phyloP scores from a whole-genome alignment of 2,329 filamentous ascomycete species.

The Podosphaera fusca region DNA sequence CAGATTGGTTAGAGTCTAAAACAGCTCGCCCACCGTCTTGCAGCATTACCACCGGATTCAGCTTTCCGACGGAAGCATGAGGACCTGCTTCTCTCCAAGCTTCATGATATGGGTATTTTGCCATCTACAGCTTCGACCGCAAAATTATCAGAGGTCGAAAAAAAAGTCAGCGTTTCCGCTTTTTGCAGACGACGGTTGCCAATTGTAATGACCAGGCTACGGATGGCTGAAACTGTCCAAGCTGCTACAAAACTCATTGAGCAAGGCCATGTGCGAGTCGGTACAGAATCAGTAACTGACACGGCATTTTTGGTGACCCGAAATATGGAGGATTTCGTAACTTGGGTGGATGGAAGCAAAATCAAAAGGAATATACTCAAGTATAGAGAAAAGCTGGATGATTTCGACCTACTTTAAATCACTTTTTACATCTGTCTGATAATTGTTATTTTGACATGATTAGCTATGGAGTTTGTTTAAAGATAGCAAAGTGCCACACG shows the following conservation, averaged over 20 bases:
- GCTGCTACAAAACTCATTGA: slow-evolving; percentile 74
- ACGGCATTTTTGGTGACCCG: slow-evolving; percentile 73
- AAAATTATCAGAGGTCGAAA: slow-evolving; percentile 66
- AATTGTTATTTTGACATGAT: too few species aligned
- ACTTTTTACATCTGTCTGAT: neutral
- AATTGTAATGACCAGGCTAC: slow-evolving; percentile 71
- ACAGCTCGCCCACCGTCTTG: slow-evolving; percentile 72
- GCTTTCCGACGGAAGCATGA: slow-evolving; percentile 65
- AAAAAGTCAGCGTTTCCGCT: slow-evolving; percentile 68
- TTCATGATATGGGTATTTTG: slow-evolving; percentile 79
- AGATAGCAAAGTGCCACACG: too few species aligned
- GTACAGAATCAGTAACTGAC: slow-evolving; percentile 75
- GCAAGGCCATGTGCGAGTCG: slow-evolving; percentile 80
- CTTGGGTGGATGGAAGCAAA: slow-evolving; percentile 90
- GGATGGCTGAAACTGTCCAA: slow-evolving; percentile 81
- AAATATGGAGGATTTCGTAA: slow-evolving; percentile 87
- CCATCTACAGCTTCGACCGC: slow-evolving; percentile 37
- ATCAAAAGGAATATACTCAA: slow-evolving; percentile 91
- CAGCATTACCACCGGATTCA: slow-evolving; percentile 59
- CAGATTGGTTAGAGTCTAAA: slow-evolving; percentile 44
- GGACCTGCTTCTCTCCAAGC: slow-evolving; percentile 67
- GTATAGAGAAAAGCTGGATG: slow-evolving; percentile 84
- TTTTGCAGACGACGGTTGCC: slow-evolving; percentile 67
- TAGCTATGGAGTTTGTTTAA: too few species aligned
- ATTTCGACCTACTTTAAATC: slow-evolving; percentile 65